Base-by-base conservation (phyloP, 805 yeast species). In the Spathaspora boniae region DNA sequence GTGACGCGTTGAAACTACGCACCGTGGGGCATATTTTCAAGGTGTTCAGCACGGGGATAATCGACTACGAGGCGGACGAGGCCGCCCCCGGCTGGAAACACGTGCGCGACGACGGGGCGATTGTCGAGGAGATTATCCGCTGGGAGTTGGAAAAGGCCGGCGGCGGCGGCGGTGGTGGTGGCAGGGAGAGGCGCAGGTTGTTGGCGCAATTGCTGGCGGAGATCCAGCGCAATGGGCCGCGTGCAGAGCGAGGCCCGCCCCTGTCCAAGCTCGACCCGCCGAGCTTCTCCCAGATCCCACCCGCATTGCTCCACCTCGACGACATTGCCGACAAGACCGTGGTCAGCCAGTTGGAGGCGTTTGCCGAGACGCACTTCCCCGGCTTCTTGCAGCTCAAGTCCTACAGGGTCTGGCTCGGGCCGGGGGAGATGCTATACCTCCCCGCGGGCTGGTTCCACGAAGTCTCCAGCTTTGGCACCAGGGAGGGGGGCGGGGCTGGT, bases 401-500 rank as follows among this genome's bases (percentile, higher is more conserved):
- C 30, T 49, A 70, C 11, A 61, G 68, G 12, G 77, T 78, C 2
- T 62, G 70, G 50, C 44, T 83, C 18, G 50, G 68, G 19, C 78
- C 81, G 0, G 87, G 87, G 0, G 78, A 82, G 32, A 76, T 80
- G 80, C 53, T 83, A 16, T 83, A 74, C 50, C 52, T 83, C 17
- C 91, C 91, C 0, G 73, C 84, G 1, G 88, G 91, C 3, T 83
- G 89, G 89, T 83, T 83, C 48, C 91, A 83, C 52, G 91, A 83
- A 53, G 91, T 83, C 2, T 73, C 85, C 1, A 79, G 86, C 7
- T 80, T 65, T 52, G 80, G 81, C 3, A 53, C 51, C 7, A 28
- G 40, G 11, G 52, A 45, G 11, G 50, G 49, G 19, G 21, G 33
- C n/a, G 36, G 39, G 16, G 37, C 41, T 26, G n/a, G n/a, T n/a